Conservation (phyloP, 192 early-diverging fungal species). For the Coemansia sp. region DNA sequence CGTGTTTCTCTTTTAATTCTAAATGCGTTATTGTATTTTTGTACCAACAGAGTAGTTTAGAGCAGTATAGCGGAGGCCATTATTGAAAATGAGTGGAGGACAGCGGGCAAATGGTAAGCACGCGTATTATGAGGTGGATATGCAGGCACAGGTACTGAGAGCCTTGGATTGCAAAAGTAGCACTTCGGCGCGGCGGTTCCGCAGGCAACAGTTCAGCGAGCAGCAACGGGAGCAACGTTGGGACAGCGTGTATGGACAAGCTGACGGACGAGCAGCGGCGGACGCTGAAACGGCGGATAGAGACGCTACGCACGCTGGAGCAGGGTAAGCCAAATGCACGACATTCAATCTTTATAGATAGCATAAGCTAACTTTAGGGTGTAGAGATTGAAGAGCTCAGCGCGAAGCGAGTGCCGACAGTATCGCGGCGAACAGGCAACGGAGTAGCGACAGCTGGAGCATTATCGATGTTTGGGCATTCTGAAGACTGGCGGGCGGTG, state of each 20-base stretch:
- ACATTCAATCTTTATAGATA: background rate
- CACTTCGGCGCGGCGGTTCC: constrained; percentile 26
- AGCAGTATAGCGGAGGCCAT: background rate
- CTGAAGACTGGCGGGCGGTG: constrained; percentile 30
- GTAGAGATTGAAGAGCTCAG: constrained; percentile 42
- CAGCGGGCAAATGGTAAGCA: constrained; percentile 41
- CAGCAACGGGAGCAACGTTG: constrained; percentile 7
- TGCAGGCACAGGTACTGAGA: background rate
- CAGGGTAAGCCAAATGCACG: constrained; percentile 26
- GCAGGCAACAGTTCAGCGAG: constrained; percentile 13
- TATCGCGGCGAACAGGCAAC: constrained; percentile 16
- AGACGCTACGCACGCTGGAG: constrained; percentile 34
- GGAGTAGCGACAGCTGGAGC: constrained; percentile 22
- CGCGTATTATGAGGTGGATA: background rate
- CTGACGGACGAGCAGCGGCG: constrained; percentile 49
- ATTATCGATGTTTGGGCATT: constrained; percentile 26
- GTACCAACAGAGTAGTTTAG: background rate
- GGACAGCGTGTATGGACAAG: constrained; percentile 18
- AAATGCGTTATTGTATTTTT: background rate
- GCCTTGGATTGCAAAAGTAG: constrained; percentile 6
- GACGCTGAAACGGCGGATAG: constrained; percentile 42
- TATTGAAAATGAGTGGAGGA: background rate
- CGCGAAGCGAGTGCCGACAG: constrained; percentile 22
- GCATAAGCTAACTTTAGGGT: background rate
- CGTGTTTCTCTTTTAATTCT: no score